phyloP scores from a whole-genome alignment of 2,329 filamentous ascomycete species.

The Microsporum canis region DNA sequence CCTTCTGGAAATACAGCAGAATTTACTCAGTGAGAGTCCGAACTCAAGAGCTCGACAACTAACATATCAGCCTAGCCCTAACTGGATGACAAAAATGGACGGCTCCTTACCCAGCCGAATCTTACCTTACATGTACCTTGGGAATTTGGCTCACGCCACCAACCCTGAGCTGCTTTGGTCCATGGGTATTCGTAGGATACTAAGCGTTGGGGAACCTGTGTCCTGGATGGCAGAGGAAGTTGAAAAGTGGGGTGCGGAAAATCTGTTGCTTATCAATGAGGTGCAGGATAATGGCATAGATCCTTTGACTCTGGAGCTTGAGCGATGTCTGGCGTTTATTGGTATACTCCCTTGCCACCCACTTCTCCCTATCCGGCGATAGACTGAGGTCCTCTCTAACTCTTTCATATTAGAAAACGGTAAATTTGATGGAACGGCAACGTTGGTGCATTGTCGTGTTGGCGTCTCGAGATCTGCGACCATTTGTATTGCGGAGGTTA shows the following conservation, averaged over 20 bases:
- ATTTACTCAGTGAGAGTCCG: conserved; percentile 50
- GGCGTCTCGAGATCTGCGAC: conserved; percentile 92
- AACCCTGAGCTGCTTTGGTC: conserved; percentile 71
- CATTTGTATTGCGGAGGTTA: conserved; percentile 98
- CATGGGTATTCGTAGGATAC: conserved; percentile 72
- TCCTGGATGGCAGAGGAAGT: conserved; percentile 64
- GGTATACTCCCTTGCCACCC: conserved; percentile 46
- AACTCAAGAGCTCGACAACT: conserved; percentile 18
- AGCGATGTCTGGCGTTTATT: conserved; percentile 79
- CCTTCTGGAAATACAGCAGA: conserved; percentile 62
- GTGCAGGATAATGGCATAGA: conserved; percentile 98
- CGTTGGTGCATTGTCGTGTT: conserved; percentile 89
- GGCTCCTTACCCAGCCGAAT: conserved; percentile 84
- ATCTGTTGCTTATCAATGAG: conserved; percentile 67
- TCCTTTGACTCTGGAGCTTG: conserved; percentile 74
- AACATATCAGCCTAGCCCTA: conserved; percentile 42
- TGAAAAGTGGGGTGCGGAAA: conserved; percentile 63
- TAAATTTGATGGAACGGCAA: conserved; percentile 64
- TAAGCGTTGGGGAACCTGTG: conserved; percentile 84
- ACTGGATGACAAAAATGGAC: conserved; percentile 74
- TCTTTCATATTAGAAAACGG: conserved; percentile 54
- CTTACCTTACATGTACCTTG: conserved; percentile 89
- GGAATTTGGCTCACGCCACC: conserved; percentile 86
- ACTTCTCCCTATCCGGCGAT: background rate
- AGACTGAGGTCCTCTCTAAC: background rate